phyloP scores from a whole-genome alignment of 2,329 filamentous ascomycete genomes.

The Harringtonia aguacate region DNA sequence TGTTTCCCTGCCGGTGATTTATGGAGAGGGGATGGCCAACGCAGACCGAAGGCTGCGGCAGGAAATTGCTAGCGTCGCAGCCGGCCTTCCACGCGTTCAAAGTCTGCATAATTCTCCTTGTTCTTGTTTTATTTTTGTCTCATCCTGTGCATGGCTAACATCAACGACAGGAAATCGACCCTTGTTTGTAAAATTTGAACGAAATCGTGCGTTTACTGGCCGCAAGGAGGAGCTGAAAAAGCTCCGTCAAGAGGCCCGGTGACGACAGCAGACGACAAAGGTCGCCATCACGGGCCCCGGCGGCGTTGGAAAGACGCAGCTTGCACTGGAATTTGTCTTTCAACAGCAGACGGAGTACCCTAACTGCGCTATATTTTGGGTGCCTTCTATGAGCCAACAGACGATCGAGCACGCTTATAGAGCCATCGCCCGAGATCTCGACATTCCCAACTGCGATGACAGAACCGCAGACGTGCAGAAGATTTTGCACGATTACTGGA shows the following conservation, averaged over 20 bases:
- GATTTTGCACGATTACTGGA: slow-evolving; percentile 23
- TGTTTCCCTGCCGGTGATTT: slow-evolving; percentile 10
- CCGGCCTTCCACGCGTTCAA: no score
- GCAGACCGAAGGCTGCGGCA: slow-evolving; percentile 8
- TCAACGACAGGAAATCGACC: not conserved
- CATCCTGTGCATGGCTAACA: not conserved
- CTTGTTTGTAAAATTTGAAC: slow-evolving; percentile 13
- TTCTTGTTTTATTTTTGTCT: no score
- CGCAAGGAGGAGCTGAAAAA: slow-evolving; percentile 9
- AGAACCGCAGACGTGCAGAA: slow-evolving; percentile 22
- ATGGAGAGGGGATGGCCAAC: slow-evolving; percentile 9
- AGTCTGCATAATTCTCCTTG: no score
- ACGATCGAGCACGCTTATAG: slow-evolving; percentile 24
- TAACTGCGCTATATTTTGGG: slow-evolving; percentile 29
- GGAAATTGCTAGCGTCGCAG: no score
- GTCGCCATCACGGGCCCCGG: slow-evolving; percentile 19
- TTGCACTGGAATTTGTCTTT: slow-evolving; percentile 22
- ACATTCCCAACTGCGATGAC: slow-evolving; percentile 19
- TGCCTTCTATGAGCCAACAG: slow-evolving; percentile 18
- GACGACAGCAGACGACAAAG: slow-evolving; percentile 16
- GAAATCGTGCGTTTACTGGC: slow-evolving; percentile 17
- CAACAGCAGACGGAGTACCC: slow-evolving; percentile 14
- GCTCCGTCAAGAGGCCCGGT: slow-evolving; percentile 10
- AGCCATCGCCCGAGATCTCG: slow-evolving; percentile 19
- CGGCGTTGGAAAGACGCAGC: no score